These are phyloP conservation scores for Agastache rugosa DNA, from an alignment of 257 asterid genomes.

Conservation along the genomic window DNA sequence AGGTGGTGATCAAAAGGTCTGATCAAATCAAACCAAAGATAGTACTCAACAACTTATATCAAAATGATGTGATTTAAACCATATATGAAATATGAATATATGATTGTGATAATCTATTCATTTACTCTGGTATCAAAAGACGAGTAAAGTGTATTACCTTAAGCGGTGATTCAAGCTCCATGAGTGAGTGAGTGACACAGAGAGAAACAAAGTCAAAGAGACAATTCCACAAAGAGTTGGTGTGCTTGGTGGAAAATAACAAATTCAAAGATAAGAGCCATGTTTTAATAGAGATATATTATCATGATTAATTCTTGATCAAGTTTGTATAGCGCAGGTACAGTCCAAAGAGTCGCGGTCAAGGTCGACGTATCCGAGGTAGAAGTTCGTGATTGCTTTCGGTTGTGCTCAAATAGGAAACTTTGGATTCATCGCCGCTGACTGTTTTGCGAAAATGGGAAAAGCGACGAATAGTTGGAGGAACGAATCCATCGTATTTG, in stretches of 20 bases:
- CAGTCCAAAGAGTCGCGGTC: conserved; percentile 41
- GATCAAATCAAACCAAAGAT: background rate
- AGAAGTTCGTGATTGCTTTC: background rate
- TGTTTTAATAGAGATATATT: conserved; percentile 3
- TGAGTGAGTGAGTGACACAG: conserved; percentile 11
- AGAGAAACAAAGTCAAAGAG: conserved; percentile 22
- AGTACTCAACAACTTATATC: background rate
- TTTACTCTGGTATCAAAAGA: conserved; percentile 1
- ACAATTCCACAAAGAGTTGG: conserved; percentile 37
- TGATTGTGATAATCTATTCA: background rate
- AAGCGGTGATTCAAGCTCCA: conserved; percentile 41
- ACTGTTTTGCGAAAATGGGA: conserved; percentile 14
- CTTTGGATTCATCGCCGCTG: conserved; percentile 48
- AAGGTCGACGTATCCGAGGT: conserved; percentile 28
- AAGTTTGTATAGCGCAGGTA: conserved; percentile 21
- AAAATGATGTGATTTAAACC: background rate
- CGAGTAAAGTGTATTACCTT: conserved; percentile 31
- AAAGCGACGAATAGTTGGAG: background rate
- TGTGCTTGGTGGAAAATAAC: conserved; percentile 27
- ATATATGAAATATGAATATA: background rate
- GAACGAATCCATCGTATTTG: background rate
- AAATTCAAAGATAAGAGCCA: conserved; percentile 20
- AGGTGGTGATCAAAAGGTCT: background rate
- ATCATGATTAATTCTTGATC: background rate
- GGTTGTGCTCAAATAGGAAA: conserved; percentile 29